These are phyloP conservation scores for Picochlorum sp. DNA, from an alignment of 139 green algal genomes.

Conservation along the genomic window DNA sequence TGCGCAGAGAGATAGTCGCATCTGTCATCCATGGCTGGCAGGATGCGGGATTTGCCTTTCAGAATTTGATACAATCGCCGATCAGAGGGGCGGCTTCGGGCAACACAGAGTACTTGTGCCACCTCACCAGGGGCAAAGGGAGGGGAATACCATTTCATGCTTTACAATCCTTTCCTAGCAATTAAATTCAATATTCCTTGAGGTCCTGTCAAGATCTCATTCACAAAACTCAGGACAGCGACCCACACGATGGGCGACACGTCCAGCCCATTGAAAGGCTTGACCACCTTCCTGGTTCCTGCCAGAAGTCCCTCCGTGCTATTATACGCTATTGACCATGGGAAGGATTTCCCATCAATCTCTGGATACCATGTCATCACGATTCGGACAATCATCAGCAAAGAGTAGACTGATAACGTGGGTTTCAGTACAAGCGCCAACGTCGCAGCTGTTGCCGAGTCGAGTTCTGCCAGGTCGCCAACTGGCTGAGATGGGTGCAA, in stretches of 20 bases:
- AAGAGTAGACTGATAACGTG: constrained; percentile 53
- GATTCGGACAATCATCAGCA: constrained; percentile 92
- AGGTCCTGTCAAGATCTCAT: constrained; percentile 91
- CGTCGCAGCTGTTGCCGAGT: constrained; percentile 11
- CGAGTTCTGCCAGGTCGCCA: constrained; percentile 16
- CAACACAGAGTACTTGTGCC: constrained; percentile 73
- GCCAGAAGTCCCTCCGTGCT: constrained; percentile 67
- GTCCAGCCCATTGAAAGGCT: constrained; percentile 88
- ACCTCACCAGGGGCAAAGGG: constrained; percentile 28
- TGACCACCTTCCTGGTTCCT: constrained; percentile 64
- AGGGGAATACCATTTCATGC: background rate
- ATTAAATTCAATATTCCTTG: constrained; percentile 84
- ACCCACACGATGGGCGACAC: constrained; percentile 93
- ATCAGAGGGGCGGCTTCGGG: constrained; percentile 58
- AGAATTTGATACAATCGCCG: constrained; percentile 54
- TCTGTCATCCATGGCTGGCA: constrained; percentile 42
- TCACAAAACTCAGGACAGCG: constrained; percentile 81
- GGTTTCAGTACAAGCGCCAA: constrained; percentile 36
- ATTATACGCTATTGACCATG: constrained; percentile 73
- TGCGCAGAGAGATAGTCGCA: constrained; percentile 49
- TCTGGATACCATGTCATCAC: constrained; percentile 86
- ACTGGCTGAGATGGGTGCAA: background rate
- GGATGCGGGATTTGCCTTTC: constrained; percentile 45
- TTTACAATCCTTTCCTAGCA: constrained; percentile 25
- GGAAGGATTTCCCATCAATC: constrained; percentile 73